Evolutionary conservation across 345 rosid species (phyloP).

Genomic region (Streptanthus diversifolius): DNA sequence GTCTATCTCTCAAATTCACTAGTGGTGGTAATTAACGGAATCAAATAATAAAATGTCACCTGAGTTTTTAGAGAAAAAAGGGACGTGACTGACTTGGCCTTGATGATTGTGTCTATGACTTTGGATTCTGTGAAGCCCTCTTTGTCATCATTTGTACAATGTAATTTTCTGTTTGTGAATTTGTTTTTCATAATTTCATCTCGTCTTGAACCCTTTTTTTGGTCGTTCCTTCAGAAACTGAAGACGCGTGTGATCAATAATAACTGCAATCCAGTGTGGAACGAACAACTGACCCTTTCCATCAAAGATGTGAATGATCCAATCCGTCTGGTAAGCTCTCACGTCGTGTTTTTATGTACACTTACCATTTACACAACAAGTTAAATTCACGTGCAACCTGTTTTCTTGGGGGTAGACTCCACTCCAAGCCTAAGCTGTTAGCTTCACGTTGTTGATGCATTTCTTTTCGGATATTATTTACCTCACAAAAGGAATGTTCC

Average conservation of each 20-base stretch:
- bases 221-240: slow-evolving; percentile 47
- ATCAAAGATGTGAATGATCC: slow-evolving; percentile 50
- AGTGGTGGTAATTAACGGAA: not conserved
- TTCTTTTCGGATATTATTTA: not conserved
- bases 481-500: not conserved
- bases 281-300: slow-evolving; percentile 70
- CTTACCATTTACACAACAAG: not conserved
- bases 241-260: slow-evolving; percentile 68
- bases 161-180: not conserved
- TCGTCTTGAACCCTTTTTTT: not conserved
- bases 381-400: not conserved
- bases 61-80: not conserved
- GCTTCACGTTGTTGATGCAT: not conserved
- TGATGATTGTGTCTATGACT: not conserved
- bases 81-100: slow-evolving; percentile 10
- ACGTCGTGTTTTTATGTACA: not conserved
- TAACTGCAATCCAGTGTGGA: slow-evolving; percentile 79
- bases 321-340: slow-evolving; percentile 52
- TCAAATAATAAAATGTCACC: not conserved
- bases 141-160: not conserved
- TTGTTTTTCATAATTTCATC: not conserved
- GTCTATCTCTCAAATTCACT: not conserved
- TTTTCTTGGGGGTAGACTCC: not conserved
- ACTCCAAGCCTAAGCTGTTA: not conserved
- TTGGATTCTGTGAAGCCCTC: not conserved